phyloP scores from a whole-genome alignment of 2,329 filamentous ascomycete genomes.

The Zarea fungicola region DNA sequence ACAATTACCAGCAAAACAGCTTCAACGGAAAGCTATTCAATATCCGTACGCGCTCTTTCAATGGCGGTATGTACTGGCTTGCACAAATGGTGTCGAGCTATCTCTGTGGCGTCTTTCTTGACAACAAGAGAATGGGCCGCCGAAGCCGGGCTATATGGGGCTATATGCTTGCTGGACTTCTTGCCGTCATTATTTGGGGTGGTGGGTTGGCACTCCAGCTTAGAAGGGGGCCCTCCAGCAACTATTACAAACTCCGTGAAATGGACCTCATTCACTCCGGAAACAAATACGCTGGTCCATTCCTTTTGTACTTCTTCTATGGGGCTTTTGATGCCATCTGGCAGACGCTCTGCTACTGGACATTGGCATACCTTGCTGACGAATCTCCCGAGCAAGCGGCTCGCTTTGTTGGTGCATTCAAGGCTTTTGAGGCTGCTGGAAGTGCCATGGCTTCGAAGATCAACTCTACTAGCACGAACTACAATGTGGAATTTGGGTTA shows the following conservation, averaged over 20 bases:
- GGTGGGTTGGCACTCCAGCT: constrained; percentile 60
- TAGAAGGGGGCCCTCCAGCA: constrained; percentile 38
- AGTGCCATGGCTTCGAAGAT: constrained; percentile 67
- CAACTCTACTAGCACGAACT: too few relatives aligned
- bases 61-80: constrained; percentile 73
- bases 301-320: constrained; percentile 89
- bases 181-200: constrained; percentile 50
- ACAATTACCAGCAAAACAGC: constrained; percentile 77
- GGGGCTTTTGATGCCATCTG: constrained; percentile 85
- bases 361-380: constrained; percentile 20
- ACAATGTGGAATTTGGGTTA: too few relatives aligned
- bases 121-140: constrained; percentile 57
- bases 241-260: constrained; percentile 40
- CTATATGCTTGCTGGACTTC: constrained; percentile 32
- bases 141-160: too few relatives aligned
- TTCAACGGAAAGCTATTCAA: constrained; percentile 69
- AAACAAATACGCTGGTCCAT: constrained; percentile 60
- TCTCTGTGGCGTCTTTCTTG: constrained; percentile 67
- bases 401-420: constrained; percentile 88
- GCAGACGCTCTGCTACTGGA: constrained; percentile 92
- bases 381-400: constrained; percentile 85
- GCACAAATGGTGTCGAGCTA: constrained; percentile 74
- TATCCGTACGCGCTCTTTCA: constrained; percentile 69
- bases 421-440: constrained; percentile 75
- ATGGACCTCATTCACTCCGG: constrained; percentile 31